phyloP scores from a whole-genome alignment of 139 green algal genomes.

The Ostreobium quekettii region DNA sequence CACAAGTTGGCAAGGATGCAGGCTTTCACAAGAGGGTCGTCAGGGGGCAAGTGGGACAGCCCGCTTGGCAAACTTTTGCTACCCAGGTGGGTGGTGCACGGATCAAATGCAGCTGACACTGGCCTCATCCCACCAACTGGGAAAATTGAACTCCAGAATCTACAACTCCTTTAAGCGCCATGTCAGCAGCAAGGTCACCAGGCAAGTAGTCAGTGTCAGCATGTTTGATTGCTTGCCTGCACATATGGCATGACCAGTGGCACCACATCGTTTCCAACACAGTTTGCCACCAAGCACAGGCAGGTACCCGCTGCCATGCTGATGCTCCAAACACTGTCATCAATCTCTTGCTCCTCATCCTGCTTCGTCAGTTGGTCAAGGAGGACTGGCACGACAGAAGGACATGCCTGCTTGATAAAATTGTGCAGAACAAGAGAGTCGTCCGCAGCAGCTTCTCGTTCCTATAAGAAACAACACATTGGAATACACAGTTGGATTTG shows the following conservation, averaged over 20 bases:
- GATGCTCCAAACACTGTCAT: constrained; percentile 87
- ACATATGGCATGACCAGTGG: constrained; percentile 77
- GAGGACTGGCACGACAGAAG: constrained; percentile 81
- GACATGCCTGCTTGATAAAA: constrained; percentile 76
- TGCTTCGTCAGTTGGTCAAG: constrained; percentile 95
- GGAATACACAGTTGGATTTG: too few relatives aligned
- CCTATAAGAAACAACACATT: constrained; percentile 9
- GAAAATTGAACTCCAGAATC: too few relatives aligned
- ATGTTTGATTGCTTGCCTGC: constrained; percentile 34
- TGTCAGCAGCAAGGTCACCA: too few relatives aligned
- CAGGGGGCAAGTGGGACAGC: too few relatives aligned
- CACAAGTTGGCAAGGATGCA: too few relatives aligned
- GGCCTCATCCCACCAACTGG: too few relatives aligned
- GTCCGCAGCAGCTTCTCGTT: constrained; percentile 5
- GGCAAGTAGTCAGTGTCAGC: too few relatives aligned
- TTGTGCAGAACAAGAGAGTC: constrained; percentile 43
- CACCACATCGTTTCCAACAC: constrained; percentile 70
- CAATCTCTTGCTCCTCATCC: constrained; percentile 83
- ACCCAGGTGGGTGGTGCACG: too few relatives aligned
- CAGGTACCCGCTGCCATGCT: constrained; percentile 83
- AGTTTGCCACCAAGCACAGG: constrained; percentile 70
- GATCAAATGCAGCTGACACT: too few relatives aligned
- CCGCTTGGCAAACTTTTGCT: too few relatives aligned
- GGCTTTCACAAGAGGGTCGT: too few relatives aligned
- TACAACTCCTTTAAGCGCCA: too few relatives aligned